phyloP scores from a whole-genome alignment of 352 stramenopile genomes.

The Globisporangium parvum region DNA sequence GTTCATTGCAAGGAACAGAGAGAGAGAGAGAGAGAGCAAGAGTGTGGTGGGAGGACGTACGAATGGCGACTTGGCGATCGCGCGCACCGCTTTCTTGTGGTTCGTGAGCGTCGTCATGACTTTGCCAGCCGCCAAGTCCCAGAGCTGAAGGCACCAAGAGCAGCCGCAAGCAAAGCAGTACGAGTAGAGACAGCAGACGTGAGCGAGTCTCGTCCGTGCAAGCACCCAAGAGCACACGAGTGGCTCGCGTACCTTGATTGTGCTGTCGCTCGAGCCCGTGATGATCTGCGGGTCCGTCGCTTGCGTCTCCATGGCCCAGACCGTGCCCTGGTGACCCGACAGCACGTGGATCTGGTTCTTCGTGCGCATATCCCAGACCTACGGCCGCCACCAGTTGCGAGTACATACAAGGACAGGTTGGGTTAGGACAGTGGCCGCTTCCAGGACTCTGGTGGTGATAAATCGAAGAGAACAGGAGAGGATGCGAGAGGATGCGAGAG shows the following conservation, averaged over 20 bases:
- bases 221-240: too few relatives aligned
- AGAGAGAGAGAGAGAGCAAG: not conserved
- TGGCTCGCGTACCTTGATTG: slow-evolving; percentile 91
- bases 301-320: slow-evolving; percentile 94
- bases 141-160: slow-evolving; percentile 63
- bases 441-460: not conserved
- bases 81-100: slow-evolving; percentile 98
- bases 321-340: slow-evolving; percentile 95
- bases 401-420: not conserved
- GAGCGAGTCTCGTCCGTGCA: too few relatives aligned
- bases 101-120: slow-evolving; percentile 99
- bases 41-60: slow-evolving; percentile 19
- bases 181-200: not conserved
- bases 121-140: slow-evolving; percentile 97
- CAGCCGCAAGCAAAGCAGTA: too few relatives aligned
- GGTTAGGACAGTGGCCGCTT: not conserved
- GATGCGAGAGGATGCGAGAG: not conserved
- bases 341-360: slow-evolving; percentile 98
- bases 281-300: slow-evolving; percentile 95
- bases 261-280: slow-evolving; percentile 91
- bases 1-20: not conserved
- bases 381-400: not conserved
- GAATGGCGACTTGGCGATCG: slow-evolving; percentile 85
- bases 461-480: slow-evolving; percentile 4
- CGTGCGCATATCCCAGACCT: slow-evolving; percentile 99